These are phyloP conservation scores for Fusarium tjaetaba DNA, from an alignment of 2,329 filamentous ascomycete species.

Conservation along the genomic window DNA sequence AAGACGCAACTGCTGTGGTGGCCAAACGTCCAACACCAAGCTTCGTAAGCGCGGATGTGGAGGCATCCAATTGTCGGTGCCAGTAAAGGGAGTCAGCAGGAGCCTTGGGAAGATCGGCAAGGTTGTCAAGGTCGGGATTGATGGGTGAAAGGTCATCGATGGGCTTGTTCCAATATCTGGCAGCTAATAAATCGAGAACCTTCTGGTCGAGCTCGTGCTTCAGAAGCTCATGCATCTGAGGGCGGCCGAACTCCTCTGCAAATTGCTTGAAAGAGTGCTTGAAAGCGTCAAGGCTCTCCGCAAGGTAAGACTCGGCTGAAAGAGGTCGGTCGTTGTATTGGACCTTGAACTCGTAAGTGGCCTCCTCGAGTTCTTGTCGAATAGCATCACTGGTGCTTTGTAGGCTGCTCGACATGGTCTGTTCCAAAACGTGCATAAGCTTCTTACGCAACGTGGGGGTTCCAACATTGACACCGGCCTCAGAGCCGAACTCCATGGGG, in stretches of 20 bases:
- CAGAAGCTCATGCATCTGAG: constrained; percentile 87
- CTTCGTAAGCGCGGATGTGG: constrained; percentile 89
- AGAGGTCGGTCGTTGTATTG: constrained; percentile 98
- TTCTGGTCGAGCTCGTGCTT: constrained; percentile 95
- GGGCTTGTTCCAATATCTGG: constrained; percentile 97
- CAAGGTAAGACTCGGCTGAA: constrained; percentile 95
- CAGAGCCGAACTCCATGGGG: constrained; percentile 79
- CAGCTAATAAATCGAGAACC: constrained; percentile 90
- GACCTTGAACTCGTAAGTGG: constrained; percentile 98
- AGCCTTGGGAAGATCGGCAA: constrained; percentile 84
- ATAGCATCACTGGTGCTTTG: constrained; percentile 92
- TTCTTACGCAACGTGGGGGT: constrained; percentile 91
- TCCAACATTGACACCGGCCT: constrained; percentile 79
- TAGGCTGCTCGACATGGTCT: constrained; percentile 94
- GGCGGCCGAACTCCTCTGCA: constrained; percentile 86
- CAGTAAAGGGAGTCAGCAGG: constrained; percentile 89
- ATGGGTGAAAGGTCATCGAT: constrained; percentile 80
- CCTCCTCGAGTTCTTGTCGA: constrained; percentile 93
- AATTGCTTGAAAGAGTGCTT: constrained; percentile 98
- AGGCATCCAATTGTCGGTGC: constrained; percentile 94
- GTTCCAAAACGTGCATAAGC: constrained; percentile 94
- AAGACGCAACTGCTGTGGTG: constrained; percentile 87
- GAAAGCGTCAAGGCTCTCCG: constrained; percentile 93
- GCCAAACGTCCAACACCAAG: constrained; percentile 92
- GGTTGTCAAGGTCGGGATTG: constrained; percentile 73